Conservation (phyloP, 306 rosid genomes). For the Prunus mira region DNA sequence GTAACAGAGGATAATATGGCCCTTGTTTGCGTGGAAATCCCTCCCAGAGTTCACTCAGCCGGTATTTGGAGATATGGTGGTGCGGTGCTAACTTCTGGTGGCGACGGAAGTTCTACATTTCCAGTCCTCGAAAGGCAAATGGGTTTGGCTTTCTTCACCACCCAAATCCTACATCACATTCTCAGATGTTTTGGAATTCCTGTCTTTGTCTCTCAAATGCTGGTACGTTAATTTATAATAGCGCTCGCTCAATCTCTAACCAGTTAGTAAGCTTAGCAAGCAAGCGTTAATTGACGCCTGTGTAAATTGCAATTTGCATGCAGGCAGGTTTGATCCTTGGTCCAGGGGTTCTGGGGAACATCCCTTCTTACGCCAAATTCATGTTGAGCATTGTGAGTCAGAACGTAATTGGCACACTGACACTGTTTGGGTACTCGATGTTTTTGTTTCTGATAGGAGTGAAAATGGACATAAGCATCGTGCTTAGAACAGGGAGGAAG, state of each 20-base stretch:
- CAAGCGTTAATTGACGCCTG: too few relatives aligned
- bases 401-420: neutral
- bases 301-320: neutral
- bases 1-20: neutral
- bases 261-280: too few relatives aligned
- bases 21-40: neutral
- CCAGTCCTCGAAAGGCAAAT: slow-evolving; percentile 1
- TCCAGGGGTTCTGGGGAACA: neutral
- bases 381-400: neutral
- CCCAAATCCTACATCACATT: slow-evolving; percentile 2
- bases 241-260: too few relatives aligned
- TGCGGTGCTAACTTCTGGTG: neutral
- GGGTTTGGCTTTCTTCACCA: neutral
- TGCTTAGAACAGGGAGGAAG: neutral
- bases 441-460: slow-evolving; percentile 7
- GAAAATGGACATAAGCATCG: neutral
- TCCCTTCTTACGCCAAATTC: neutral
- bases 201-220: slow-evolving; percentile 2
- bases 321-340: slow-evolving; percentile 6
- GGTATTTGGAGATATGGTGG: neutral
- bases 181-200: neutral
- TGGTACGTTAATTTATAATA: neutral
- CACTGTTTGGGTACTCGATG: slow-evolving; percentile 1
- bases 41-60: neutral
- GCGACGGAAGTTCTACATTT: neutral